These are phyloP conservation scores for Kodamaea hsintzibuensis DNA, from an alignment of 805 yeast genomes.

Conservation along the genomic window DNA sequence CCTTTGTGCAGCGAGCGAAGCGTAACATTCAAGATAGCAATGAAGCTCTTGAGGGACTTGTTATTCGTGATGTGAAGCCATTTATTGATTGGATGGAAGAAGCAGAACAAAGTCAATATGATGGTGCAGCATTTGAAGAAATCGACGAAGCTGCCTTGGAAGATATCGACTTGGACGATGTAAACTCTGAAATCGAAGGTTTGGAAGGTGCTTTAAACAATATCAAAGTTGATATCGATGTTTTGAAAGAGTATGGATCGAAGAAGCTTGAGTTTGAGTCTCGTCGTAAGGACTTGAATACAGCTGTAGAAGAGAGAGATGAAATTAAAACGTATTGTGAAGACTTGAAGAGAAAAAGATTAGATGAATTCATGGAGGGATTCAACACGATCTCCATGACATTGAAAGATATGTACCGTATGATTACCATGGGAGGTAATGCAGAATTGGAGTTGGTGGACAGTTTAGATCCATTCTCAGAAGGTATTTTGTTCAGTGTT, in stretches of 20 bases:
- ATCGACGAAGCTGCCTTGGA: constrained; percentile 53
- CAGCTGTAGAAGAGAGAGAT: constrained; percentile 68
- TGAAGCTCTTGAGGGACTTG: constrained; percentile 43
- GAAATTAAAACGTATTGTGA: constrained; percentile 60
- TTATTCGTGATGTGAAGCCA: constrained; percentile 54
- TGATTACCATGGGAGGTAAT: constrained; percentile 99
- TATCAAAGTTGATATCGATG: constrained; percentile 67
- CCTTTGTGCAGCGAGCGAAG: constrained; percentile 36
- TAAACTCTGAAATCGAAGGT: constrained; percentile 52
- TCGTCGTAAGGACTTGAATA: constrained; percentile 66
- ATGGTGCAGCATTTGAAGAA: constrained; percentile 40
- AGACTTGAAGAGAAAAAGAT: constrained; percentile 67
- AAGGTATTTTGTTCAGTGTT: constrained; percentile 93
- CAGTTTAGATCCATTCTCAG: constrained; percentile 95
- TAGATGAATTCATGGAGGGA: constrained; percentile 92
- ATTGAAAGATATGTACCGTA: constrained; percentile 93
- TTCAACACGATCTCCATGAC: constrained; percentile 83
- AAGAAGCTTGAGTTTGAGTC: constrained; percentile 63
- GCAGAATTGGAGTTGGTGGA: constrained; percentile 96
- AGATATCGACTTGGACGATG: constrained; percentile 45
- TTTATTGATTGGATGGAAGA: constrained; percentile 52
- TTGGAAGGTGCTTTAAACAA: constrained; percentile 57
- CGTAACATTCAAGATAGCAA: constrained; percentile 40
- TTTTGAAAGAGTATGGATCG: constrained; percentile 72
- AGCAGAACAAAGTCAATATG: constrained; percentile 37